A percentile compares a stretch with the other conserved stretches of the same genome.
Evolutionary conservation across 108 stramenopile genomes (phyloP).

Genomic region (Cylindrotheca closterium): DNA sequence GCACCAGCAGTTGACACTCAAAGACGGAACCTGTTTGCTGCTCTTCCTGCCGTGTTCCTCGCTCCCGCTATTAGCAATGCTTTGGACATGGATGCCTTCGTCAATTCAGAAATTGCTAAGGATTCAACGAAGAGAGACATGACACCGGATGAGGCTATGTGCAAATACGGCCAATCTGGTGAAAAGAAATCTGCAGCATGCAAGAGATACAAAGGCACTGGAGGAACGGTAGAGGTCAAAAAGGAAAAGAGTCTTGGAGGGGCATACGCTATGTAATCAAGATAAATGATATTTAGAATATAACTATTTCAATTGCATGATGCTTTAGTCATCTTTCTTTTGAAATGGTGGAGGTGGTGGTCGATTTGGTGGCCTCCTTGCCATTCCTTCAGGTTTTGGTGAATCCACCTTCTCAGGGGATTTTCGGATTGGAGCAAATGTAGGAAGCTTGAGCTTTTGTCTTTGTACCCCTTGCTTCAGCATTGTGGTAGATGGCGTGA

Average conservation of each 20-base stretch:
- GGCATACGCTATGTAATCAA: conserved; percentile 71
- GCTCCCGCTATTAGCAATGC: conserved; percentile 14
- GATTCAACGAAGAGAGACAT: conserved; percentile 69
- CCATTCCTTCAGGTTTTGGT: too few relatives aligned
- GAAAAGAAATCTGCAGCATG: conserved; percentile 60
- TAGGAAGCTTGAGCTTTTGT: too few relatives aligned
- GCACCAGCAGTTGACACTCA: too few relatives aligned
- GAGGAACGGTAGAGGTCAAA: conserved; percentile 35
- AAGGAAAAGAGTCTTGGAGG: conserved; percentile 62
- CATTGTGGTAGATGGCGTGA: conserved; percentile 49
- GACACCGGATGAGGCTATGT: conserved; percentile 59
- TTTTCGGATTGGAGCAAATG: too few relatives aligned
- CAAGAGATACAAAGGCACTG: conserved; percentile 47
- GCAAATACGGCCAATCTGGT: conserved; percentile 68
- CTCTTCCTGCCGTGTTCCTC: neutral
- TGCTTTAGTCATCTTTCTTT: too few relatives aligned
- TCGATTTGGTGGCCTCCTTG: neutral
- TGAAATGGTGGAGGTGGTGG: neutral
- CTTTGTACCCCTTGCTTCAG: too few relatives aligned
- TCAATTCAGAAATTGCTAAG: conserved; percentile 34
- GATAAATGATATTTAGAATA: too few relatives aligned
- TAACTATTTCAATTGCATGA: too few relatives aligned
- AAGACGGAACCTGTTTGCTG: too few relatives aligned
- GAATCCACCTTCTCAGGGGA: too few relatives aligned
- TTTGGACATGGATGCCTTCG: conserved; percentile 66